A percentile compares a stretch with the other conserved stretches of the same genome.
phyloP scores from a whole-genome alignment of 2,329 filamentous ascomycete species.

The Penicillium italicum region DNA sequence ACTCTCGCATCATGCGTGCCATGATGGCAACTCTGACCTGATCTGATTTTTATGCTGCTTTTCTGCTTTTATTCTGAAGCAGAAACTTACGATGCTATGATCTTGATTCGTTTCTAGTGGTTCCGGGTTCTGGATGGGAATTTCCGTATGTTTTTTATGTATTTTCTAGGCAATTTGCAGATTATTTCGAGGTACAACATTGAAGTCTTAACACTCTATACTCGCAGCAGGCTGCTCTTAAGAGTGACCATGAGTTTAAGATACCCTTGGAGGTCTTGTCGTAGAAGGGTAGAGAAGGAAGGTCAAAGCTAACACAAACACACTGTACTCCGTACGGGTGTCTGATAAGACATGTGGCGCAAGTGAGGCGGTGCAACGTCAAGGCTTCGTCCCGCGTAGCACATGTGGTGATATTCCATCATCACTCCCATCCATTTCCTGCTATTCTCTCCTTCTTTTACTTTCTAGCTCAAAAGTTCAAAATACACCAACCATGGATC shows the following conservation, averaged over 20 bases:
- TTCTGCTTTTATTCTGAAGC: constrained; percentile 5
- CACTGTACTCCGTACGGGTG: background rate
- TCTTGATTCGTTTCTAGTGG: background rate
- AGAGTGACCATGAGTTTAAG: background rate
- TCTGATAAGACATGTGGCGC: constrained; percentile 24
- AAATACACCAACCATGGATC: constrained; percentile 56
- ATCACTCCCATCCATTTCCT: constrained; percentile 2
- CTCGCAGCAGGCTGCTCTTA: background rate
- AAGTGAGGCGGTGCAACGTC: constrained; percentile 23
- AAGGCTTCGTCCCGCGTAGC: constrained; percentile 14
- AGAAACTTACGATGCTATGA: constrained; percentile 5
- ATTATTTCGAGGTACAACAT: background rate
- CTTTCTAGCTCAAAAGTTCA: background rate
- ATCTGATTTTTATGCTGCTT: constrained; percentile 17
- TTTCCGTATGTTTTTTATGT: background rate
- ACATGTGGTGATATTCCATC: constrained; percentile 13
- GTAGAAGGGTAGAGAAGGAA: background rate
- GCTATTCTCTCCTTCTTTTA: constrained; percentile 3
- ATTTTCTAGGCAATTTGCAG: constrained; percentile 2
- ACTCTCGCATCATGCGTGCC: constrained; percentile 61
- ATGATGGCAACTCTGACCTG: constrained; percentile 70
- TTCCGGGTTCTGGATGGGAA: background rate
- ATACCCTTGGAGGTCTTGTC: background rate
- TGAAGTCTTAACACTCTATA: background rate
- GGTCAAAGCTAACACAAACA: no score